Base-by-base conservation (phyloP, 805 yeast species). In the Dipodascopsis tothii region DNA sequence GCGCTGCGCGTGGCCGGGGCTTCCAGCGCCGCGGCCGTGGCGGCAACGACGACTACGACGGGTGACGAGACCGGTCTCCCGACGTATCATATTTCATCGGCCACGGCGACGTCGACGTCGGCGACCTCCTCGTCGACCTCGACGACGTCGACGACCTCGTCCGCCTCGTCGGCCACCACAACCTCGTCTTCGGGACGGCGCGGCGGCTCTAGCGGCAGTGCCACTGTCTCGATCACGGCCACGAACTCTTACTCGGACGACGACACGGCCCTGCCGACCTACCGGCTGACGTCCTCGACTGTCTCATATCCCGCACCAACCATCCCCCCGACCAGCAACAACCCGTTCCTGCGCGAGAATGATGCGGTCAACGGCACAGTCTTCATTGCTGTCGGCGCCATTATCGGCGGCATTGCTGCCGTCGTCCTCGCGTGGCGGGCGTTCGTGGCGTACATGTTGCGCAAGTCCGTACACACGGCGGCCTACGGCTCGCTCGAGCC, bases 361-460 rank as follows among this genome's bases (percentile, higher is more conserved):
- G 58, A 58, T 18, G 68, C 70, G 37, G 84, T 87, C 1, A 71
- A 75, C 37, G 95, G 95, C 1, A 81, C 92, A 1, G 87, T 86
- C 2, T 85, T 84, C 63, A 85, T 86, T 40, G 81, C 84, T 0
- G 81, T 84, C 35, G 95, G 94, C 1, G 68, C 81, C 7, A 69
- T 80, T 32, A 76, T 80, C 3, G 84, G 80, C 0, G 78, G 76
- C 32, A 64, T 82, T 3, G 61, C 79, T 18, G 49, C 80, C 3
- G 70, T 69, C 1, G 68, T 81, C 33, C 51, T 73, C 7, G 51
- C 69, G 11, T 79, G 81, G 73, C 75, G 80, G 52, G 55, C 73
- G 19, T 60, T 74, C 20, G 65, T 70, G 34, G 72, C 75, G 11
- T 49, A 71, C 25, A 56, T 64, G 11, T 77, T 85, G 3, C 72